Conservation (phyloP, 2,329 filamentous ascomycete species). For the Aureobasidium sp. region DNA sequence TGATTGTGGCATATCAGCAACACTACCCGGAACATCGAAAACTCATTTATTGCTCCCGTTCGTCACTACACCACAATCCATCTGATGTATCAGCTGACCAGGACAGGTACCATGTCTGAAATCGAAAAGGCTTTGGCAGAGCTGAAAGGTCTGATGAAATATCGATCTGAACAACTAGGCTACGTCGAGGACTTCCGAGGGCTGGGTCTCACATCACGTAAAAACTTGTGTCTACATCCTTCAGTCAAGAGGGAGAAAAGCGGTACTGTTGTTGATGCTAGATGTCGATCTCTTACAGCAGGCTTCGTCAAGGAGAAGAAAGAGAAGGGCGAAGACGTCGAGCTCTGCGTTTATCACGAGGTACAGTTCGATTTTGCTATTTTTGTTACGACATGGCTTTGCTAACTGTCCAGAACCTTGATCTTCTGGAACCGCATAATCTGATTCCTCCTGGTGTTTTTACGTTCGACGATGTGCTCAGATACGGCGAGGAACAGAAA, state of each 20-base stretch:
- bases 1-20: slow-evolving; percentile 95
- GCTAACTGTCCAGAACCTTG: slow-evolving; percentile 57
- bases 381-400: slow-evolving; percentile 29
- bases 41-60: slow-evolving; percentile 95
- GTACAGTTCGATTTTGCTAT: not conserved
- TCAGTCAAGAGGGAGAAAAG: slow-evolving; percentile 96
- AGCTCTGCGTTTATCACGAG: slow-evolving; percentile 92
- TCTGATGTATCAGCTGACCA: not conserved
- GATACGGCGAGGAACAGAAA: slow-evolving; percentile 89
- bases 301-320: slow-evolving; percentile 98
- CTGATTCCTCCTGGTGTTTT: slow-evolving; percentile 91
- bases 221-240: slow-evolving; percentile 93
- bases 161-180: slow-evolving; percentile 81
- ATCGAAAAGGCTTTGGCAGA: slow-evolving; percentile 96
- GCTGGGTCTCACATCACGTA: slow-evolving; percentile 86
- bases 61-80: slow-evolving; percentile 16
- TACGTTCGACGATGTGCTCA: slow-evolving; percentile 82
- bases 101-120: slow-evolving; percentile 87
- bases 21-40: slow-evolving; percentile 89
- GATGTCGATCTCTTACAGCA: slow-evolving; percentile 89
- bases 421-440: slow-evolving; percentile 89
- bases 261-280: slow-evolving; percentile 86
- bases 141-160: slow-evolving; percentile 89
- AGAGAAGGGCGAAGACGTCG: slow-evolving; percentile 86
- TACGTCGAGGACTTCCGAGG: slow-evolving; percentile 88